Conservation (phyloP, 495 filamentous ascomycete species). For the Penicillium manginii region DNA sequence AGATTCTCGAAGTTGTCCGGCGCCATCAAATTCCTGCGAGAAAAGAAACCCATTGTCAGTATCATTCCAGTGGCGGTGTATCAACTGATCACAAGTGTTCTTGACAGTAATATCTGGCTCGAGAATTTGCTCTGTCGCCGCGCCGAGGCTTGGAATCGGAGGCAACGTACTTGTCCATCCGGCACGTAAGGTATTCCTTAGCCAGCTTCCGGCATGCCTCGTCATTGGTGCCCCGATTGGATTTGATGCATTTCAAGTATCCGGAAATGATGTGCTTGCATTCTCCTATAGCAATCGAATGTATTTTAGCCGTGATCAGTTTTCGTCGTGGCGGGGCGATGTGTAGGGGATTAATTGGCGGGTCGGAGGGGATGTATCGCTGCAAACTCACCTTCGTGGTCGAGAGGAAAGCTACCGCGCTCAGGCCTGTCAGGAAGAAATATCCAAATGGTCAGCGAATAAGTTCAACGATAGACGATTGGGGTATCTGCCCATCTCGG, state of each 20-base stretch:
- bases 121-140: not conserved
- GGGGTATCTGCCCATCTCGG: not conserved
- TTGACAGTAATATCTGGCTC: too few species aligned
- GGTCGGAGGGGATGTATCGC: not conserved
- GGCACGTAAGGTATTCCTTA: conserved; percentile 84
- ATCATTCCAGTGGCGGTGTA: not conserved
- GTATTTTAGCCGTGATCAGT: not conserved
- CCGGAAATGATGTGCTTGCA: conserved; percentile 84
- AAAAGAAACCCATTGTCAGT: not conserved
- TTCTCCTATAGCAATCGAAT: conserved; percentile 68
- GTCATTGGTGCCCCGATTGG: conserved; percentile 79
- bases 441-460: conserved; percentile 8
- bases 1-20: conserved; percentile 91
- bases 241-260: conserved; percentile 86
- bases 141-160: not conserved
- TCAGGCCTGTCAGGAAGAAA: conserved; percentile 65
- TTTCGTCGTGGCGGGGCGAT: not conserved
- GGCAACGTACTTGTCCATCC: conserved; percentile 85
- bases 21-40: conserved; percentile 86
- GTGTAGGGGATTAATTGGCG: not conserved
- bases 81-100: not conserved
- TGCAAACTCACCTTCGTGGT: conserved; percentile 75
- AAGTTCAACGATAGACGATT: not conserved
- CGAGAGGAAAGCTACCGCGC: conserved; percentile 93
- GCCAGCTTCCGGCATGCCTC: conserved; percentile 81